A percentile compares a stretch with the other conserved stretches of the same genome.
phyloP scores from a whole-genome alignment of 371 early-diverging fungal genomes.

The Mortierella sp. region DNA sequence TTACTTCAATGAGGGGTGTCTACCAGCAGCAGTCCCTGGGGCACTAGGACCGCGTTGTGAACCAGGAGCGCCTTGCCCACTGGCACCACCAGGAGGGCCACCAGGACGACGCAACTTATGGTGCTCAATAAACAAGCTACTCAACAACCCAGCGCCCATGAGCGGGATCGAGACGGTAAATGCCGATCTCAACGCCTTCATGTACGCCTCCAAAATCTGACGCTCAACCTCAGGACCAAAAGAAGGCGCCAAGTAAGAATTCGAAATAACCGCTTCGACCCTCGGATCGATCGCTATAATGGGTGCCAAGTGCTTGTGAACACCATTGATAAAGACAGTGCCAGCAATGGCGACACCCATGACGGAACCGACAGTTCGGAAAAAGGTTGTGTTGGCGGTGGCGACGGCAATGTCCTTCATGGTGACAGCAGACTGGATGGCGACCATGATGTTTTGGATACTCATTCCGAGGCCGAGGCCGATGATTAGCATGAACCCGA shows the following conservation, averaged over 20 bases:
- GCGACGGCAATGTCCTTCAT: conserved; percentile 74
- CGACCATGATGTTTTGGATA: conserved; percentile 74
- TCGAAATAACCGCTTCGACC: conserved; percentile 11
- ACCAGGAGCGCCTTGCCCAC: neutral
- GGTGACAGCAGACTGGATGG: conserved; percentile 68
- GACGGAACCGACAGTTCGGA: conserved; percentile 76
- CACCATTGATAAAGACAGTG: conserved; percentile 63
- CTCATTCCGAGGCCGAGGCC: conserved; percentile 74
- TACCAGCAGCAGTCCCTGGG: neutral
- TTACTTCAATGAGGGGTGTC: neutral
- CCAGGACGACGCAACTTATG: conserved; percentile 35
- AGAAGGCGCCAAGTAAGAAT: conserved; percentile 28
- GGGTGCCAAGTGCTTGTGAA: conserved; percentile 37
- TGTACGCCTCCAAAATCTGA: conserved; percentile 69
- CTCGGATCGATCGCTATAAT: conserved; percentile 17
- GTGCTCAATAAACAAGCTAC: conserved; percentile 61
- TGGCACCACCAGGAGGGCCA: conserved; percentile 10
- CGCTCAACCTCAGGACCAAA: conserved; percentile 45
- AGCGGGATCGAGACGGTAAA: conserved; percentile 72
- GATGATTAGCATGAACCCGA: conserved; percentile 64
- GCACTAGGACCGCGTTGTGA: neutral
- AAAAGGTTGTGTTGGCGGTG: conserved; percentile 69
- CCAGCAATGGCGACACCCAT: conserved; percentile 75
- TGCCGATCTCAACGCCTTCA: conserved; percentile 68
- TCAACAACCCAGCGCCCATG: conserved; percentile 65